Conservation (phyloP, 106 monocot genomes). For the Acorus calamus region DNA sequence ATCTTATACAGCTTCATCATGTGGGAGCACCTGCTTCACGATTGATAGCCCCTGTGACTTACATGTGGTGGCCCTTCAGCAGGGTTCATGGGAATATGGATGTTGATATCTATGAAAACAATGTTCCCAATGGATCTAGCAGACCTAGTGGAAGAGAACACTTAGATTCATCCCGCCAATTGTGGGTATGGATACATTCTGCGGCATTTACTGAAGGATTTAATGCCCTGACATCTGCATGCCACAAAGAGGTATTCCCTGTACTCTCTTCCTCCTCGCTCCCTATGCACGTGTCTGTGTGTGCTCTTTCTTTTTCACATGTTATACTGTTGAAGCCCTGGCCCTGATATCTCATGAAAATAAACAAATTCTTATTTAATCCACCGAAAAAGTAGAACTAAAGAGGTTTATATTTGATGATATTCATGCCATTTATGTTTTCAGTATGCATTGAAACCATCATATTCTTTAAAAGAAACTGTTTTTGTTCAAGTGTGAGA, state of each 20-base stretch:
- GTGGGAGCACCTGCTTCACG: conserved; percentile 29
- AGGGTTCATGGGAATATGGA: conserved; percentile 4
- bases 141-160: conserved; percentile 4
- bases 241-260: conserved; percentile 45
- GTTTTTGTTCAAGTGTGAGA: too few relatives aligned
- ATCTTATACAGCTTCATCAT: conserved; percentile 56
- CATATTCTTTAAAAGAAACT: too few relatives aligned
- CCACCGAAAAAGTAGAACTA: too few relatives aligned
- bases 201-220: conserved; percentile 70
- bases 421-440: too few relatives aligned
- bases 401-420: too few relatives aligned
- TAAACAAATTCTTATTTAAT: too few relatives aligned
- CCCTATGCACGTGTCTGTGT: too few relatives aligned
- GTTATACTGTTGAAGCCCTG: too few relatives aligned
- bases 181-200: conserved; percentile 93
- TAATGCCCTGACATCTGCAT: conserved; percentile 39
- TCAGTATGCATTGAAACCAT: too few relatives aligned
- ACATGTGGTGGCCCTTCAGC: conserved; percentile 72
- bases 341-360: too few relatives aligned
- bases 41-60: conserved; percentile 64
- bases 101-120: conserved; percentile 6
- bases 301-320: too few relatives aligned
- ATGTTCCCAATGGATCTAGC: conserved; percentile 1
- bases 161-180: conserved; percentile 19
- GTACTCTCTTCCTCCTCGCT: neutral